Evolutionary conservation across 306 rosid species (phyloP), one percentile per base, ranked within the genome.

Genomic region (Corylus avellana): DNA sequence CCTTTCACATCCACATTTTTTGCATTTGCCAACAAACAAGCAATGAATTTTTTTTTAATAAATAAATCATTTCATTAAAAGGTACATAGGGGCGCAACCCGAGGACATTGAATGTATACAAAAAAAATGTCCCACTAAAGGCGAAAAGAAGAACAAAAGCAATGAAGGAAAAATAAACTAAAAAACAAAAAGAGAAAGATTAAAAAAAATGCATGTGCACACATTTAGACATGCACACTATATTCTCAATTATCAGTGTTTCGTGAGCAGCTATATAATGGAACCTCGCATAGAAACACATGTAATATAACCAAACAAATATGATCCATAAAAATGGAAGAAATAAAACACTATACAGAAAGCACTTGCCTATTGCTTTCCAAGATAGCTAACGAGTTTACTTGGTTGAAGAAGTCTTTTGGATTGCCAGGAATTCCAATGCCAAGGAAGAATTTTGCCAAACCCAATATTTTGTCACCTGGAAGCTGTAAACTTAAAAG

Each of bases 371-470:
- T 90, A 81, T 89, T 96, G 84, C 72, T 90, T 83, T 96, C 98
- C 80, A 96, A 83, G 84, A 83, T 78, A 80, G 98, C 88, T 78
- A 96, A 87, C 37, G 97, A 88, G 77, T 96, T 97, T 76, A 96
- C 77, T 86, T 96, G 99, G 84, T 93, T 67, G 84, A 91, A 96
- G 66, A 96, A 92, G 83, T 93, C 98, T 75, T 88, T 92, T 55
- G 94, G 78, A 88, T 93, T 91, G 72, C 99, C 98, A 44, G 98
- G 99, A 86, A 93, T 78, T 79, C 99, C 99, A 63, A 93, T 86
- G 74, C 97, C 94, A 68, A 96, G 91, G 81, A 96, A 90, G 88
- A 96, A 96, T 72, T 89, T 90, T 69, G 99, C 94, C 83, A 96
- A 85, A 78, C 99, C 99, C 87, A 93, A 86, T 72, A 96, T 85